Conservation (phyloP, 176 grass and related monocot species). For the Musa schizocarpa region DNA sequence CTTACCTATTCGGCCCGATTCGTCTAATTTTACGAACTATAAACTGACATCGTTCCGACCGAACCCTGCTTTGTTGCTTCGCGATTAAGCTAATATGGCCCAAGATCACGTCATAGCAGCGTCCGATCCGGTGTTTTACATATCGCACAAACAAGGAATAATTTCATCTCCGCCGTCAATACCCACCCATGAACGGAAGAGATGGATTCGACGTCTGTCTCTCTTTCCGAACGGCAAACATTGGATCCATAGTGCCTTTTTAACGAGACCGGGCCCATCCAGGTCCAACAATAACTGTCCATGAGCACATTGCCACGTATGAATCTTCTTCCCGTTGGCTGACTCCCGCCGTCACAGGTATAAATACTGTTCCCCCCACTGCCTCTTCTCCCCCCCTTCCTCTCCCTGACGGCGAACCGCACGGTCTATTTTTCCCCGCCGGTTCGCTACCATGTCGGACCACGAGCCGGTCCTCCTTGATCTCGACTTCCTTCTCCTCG, state of each 20-base stretch:
- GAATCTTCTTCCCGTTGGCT: not conserved
- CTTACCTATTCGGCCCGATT: not conserved
- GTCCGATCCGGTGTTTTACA: not conserved
- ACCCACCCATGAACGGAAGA: not conserved
- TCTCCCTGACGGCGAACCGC: not conserved
- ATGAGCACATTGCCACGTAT: too few relatives aligned
- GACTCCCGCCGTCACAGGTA: not conserved
- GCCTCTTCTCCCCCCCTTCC: not conserved
- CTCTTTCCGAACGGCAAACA: not conserved
- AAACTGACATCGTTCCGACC: not conserved
- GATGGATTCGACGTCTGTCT: not conserved
- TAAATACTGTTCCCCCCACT: not conserved
- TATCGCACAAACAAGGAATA: rapidly evolving
- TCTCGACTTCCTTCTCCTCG: not conserved
- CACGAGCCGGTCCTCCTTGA: not conserved
- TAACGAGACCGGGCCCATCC: too few relatives aligned
- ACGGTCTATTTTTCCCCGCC: too few relatives aligned
- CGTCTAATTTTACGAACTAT: not conserved
- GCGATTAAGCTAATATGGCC: not conserved
- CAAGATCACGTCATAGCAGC: too few relatives aligned
- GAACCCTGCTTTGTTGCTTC: not conserved
- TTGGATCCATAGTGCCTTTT: not conserved
- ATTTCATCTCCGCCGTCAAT: not conserved
- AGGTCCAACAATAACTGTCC: too few relatives aligned
- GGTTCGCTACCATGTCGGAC: not conserved